Conservation (phyloP, 495 filamentous ascomycete species). For the Podospora sp. region DNA sequence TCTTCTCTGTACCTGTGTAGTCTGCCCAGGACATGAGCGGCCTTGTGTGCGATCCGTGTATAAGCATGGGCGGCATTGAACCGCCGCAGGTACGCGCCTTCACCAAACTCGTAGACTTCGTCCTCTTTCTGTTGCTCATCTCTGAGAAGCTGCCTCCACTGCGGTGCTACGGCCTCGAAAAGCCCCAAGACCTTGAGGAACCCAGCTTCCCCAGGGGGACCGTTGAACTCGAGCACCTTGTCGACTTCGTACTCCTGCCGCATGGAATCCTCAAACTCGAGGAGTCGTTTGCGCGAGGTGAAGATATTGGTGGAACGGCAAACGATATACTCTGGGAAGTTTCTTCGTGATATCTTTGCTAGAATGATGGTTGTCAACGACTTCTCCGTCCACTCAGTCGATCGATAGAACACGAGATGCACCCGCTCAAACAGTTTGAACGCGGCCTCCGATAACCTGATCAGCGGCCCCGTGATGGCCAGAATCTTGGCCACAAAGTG, state of each 20-base stretch:
- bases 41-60: conserved; percentile 89
- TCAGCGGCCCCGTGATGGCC: conserved; percentile 76
- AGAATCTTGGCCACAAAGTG: conserved; percentile 70
- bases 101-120: conserved; percentile 75
- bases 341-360: conserved; percentile 80
- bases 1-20: conserved; percentile 81
- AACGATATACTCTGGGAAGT: conserved; percentile 89
- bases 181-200: conserved; percentile 62
- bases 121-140: conserved; percentile 84
- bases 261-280: conserved; percentile 89
- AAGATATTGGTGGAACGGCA: conserved; percentile 91
- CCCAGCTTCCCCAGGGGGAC: conserved; percentile 66
- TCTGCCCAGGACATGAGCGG: conserved; percentile 73
- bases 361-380: conserved; percentile 94
- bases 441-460: conserved; percentile 73
- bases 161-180: conserved; percentile 74
- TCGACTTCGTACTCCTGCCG: conserved; percentile 84
- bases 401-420: conserved; percentile 93
- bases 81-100: conserved; percentile 87
- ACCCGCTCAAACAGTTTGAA: conserved; percentile 89
- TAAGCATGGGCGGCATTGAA: conserved; percentile 94
- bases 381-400: conserved; percentile 96
- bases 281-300: conserved; percentile 66
- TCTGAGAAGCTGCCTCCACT: conserved; percentile 73
- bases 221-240: conserved; percentile 82